These are phyloP conservation scores for Aspergillus leporis DNA, from an alignment of 495 filamentous ascomycete species.

Conservation along the genomic window DNA sequence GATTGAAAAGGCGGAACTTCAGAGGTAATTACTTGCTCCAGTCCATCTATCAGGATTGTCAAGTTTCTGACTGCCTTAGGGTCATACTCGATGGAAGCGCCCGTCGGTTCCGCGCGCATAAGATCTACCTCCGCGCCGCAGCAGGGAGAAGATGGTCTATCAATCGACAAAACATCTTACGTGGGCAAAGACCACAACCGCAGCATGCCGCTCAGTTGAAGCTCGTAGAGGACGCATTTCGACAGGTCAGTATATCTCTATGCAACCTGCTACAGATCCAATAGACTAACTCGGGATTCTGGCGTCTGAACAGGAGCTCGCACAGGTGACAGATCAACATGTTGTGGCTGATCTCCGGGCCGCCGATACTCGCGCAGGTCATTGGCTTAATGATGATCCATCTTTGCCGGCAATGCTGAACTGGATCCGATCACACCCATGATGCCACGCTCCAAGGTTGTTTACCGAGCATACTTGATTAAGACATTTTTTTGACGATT, in stretches of 20 bases:
- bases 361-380: slow-evolving; percentile 64
- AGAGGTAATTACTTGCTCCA: slow-evolving; percentile 55
- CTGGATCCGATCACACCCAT: slow-evolving; percentile 46
- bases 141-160: slow-evolving; percentile 81
- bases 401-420: slow-evolving; percentile 41
- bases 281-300: slow-evolving; percentile 2
- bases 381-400: slow-evolving; percentile 77
- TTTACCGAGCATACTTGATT: not conserved
- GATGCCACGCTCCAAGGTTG: slow-evolving; percentile 1
- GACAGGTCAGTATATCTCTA: slow-evolving; percentile 52
- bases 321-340: slow-evolving; percentile 64
- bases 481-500: slow-evolving; percentile 13
- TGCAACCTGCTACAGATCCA: not conserved
- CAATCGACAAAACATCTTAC: slow-evolving; percentile 64
- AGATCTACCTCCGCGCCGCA: slow-evolving; percentile 76
- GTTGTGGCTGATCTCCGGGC: slow-evolving; percentile 64
- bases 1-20: slow-evolving; percentile 70
- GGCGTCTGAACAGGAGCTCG: slow-evolving; percentile 58
- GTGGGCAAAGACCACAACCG: slow-evolving; percentile 60
- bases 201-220: slow-evolving; percentile 60
- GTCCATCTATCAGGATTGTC: not conserved
- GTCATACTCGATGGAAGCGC: slow-evolving; percentile 76
- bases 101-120: slow-evolving; percentile 81
- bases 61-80: slow-evolving; percentile 39
- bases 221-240: slow-evolving; percentile 57